Evolutionary conservation across 2,329 filamentous ascomycete species (phyloP), one percentile per base, ranked within the genome.

Genomic region (Penicillium olsonii): DNA sequence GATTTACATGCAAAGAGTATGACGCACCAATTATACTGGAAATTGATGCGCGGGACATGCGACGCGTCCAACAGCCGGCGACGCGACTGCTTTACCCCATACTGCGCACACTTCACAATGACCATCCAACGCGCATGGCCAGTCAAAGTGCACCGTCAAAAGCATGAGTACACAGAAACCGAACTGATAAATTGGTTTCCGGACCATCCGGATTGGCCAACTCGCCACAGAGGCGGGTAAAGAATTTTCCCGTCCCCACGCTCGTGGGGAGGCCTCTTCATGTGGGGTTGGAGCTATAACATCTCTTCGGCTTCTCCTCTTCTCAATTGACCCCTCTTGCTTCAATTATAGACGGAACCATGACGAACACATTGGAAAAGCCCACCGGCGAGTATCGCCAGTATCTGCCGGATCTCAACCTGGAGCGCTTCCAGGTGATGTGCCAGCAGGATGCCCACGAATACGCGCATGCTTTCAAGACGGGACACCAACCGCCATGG

Each of bases 401-500:
- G 48, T 80, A 83, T 62, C 73, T 88, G 12, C 85, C 84, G 0
- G 84, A 88, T 60, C 75, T 88, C 42, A 77, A 61, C 56, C 76
- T 72, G 22, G 79, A 80, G 12, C 81, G 85, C 29, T 88, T 88
- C 70, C 80, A 78, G 17, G 76, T 76, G 3, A 84, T 87, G 72
- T 78, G 82, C 51, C 75, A 77, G 44, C 84, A 87, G 64, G 78
- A 85, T 64, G 77, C 82, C 3, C 78, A 84, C 48, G 77, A 81
- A 51, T 88, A 89, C 54, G 83, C 82, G 0, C 69, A 77, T 5
- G 78, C 71, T 3, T 87, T 89, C 62, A 81, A 81, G 52, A 76
- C 82, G 27, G 67, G 75, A 17, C 79, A 79, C 1, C 71, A 75
- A 11, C 86, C 87, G 0, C 85, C 87, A 1, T 89, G 86, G 86